Percentiles rank a stretch among this genome's conserved stretches.
phyloP scores from a whole-genome alignment of 257 asterid genomes.

The Oldenlandia corymbosa region DNA sequence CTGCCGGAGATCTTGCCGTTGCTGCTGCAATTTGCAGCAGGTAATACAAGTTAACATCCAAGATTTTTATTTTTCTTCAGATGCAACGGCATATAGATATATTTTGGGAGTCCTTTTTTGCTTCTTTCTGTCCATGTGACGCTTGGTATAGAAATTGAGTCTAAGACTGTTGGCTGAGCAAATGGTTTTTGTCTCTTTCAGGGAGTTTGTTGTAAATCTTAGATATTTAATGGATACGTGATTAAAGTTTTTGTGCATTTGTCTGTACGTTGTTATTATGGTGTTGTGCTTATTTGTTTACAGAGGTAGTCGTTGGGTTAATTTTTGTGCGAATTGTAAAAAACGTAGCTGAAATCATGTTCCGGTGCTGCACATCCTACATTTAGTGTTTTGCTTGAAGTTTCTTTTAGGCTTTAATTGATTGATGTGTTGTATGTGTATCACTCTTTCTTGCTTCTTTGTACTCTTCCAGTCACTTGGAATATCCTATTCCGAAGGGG shows the following conservation, averaged over 20 bases:
- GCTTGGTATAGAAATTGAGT: not conserved
- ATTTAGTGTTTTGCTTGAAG: too few relatives aligned
- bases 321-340: too few relatives aligned
- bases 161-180: not conserved
- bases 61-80: not conserved
- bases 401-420: too few relatives aligned
- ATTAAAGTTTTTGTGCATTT: not conserved
- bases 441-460: not conserved
- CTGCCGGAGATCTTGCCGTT: slow-evolving; percentile 90
- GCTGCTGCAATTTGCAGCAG: slow-evolving; percentile 99
- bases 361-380: too few relatives aligned
- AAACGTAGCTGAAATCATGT: too few relatives aligned
- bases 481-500: slow-evolving; percentile 78
- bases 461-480: slow-evolving; percentile 68
- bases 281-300: too few relatives aligned
- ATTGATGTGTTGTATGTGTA: too few relatives aligned
- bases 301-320: too few relatives aligned
- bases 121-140: not conserved
- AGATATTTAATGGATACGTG: not conserved
- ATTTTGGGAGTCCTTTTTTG: not conserved
- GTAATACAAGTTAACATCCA: slow-evolving; percentile 21
- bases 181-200: not conserved
- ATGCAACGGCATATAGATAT: not conserved
- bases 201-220: not conserved
- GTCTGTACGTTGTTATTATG: too few relatives aligned